Conservation (phyloP, 768 basidiomycete genomes). For the Multifurca ochricompacta region DNA sequence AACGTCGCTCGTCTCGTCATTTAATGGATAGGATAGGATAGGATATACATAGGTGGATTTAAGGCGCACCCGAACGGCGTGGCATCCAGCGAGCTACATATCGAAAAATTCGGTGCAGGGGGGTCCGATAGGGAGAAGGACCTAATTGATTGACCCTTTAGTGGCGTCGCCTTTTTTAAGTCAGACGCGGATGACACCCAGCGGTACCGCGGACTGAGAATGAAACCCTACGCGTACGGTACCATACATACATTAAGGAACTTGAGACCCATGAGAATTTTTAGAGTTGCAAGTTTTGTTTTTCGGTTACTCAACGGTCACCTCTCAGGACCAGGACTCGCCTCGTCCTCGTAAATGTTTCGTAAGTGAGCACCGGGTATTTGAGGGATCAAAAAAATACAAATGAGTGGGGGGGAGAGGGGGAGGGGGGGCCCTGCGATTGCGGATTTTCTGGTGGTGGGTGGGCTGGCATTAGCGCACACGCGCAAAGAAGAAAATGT, state of each 20-base stretch:
- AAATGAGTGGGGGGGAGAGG: not conserved
- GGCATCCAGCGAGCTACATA: not conserved
- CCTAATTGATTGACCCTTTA: too few species aligned
- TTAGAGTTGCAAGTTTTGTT: not conserved
- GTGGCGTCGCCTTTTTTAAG: too few species aligned
- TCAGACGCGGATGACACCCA: too few species aligned
- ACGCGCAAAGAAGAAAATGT: constrained; percentile 14
- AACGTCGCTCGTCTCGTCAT: not conserved
- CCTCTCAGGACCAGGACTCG: constrained; percentile 5
- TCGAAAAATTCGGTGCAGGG: not conserved
- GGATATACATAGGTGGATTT: not conserved
- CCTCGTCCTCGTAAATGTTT: too few species aligned
- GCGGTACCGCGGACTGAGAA: too few species aligned
- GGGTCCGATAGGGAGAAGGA: too few species aligned
- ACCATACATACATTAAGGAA: not conserved
- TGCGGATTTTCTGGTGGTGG: too few species aligned
- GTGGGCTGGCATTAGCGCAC: constrained; percentile 18
- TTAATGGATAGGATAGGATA: too few species aligned
- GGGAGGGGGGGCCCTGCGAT: too few species aligned
- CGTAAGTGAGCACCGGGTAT: not conserved
- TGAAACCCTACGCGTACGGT: too few species aligned
- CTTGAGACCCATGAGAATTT: too few species aligned
- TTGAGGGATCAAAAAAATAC: not conserved
- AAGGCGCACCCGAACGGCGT: not conserved
- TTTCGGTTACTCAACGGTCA: constrained; percentile 4